These are phyloP conservation scores for Candida sanyiensis DNA, from an alignment of 805 yeast genomes.

Conservation along the genomic window DNA sequence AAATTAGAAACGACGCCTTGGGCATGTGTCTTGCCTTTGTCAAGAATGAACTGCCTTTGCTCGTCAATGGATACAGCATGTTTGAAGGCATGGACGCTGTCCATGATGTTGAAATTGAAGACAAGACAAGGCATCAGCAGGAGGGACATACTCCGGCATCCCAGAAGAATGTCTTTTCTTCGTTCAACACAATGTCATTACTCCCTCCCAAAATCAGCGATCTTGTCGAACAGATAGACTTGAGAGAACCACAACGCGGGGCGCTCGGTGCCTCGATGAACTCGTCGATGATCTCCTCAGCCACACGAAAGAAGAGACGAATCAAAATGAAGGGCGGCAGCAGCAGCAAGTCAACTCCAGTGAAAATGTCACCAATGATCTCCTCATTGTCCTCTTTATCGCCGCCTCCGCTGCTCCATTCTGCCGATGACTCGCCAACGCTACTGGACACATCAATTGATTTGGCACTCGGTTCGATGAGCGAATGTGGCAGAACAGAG, in stretches of 20 bases:
- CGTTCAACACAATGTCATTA: conserved; percentile 21
- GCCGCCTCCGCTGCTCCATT: conserved; percentile 5
- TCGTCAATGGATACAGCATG: conserved; percentile 14
- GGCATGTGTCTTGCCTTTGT: conserved; percentile 16
- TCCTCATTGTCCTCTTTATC: not conserved
- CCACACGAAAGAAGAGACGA: conserved; percentile 16
- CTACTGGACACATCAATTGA: conserved; percentile 7
- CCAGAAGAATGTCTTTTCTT: conserved; percentile 2
- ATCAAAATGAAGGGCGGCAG: conserved; percentile 16
- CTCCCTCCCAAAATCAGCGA: conserved; percentile 14
- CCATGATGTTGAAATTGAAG: conserved; percentile 7
- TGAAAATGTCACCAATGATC: not conserved
- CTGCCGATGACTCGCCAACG: conserved; percentile 5
- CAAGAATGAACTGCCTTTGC: conserved; percentile 22
- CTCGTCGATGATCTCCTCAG: not conserved
- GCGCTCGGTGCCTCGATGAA: not conserved
- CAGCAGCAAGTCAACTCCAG: not conserved
- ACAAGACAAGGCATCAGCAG: conserved; percentile 2
- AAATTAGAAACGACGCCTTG: conserved; percentile 20
- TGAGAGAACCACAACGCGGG: conserved; percentile 7
- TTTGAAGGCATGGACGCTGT: conserved; percentile 13
- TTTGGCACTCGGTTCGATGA: conserved; percentile 4
- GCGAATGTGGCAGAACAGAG: not conserved
- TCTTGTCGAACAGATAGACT: conserved; percentile 15
- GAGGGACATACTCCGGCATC: not conserved